Base-by-base conservation (phyloP, 2,329 filamentous ascomycete species). In the Alternaria solani region DNA sequence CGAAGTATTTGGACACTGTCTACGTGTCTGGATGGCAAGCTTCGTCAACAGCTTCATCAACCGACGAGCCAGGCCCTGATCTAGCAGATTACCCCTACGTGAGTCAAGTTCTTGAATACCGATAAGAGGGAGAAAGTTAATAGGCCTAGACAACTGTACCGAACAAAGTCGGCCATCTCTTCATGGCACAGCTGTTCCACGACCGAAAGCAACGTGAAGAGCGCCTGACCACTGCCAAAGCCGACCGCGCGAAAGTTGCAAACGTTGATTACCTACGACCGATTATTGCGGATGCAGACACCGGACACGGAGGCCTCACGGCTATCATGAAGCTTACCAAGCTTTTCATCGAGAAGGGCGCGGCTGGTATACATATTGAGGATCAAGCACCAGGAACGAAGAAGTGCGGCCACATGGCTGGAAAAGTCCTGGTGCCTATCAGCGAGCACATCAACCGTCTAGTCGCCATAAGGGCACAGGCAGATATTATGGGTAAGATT, bases 21-120 rank as follows among this genome's bases (percentile, higher is more conserved):
- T 99, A 99, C 80, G 95, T 99, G 64, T 98, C 95, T 55, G 95
- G 95, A 66, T 99, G 95, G 95, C 95, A 99, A 82, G 97, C 92
- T 67, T 98, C 94, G 2, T 97, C 94, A 25, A 99, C 95, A 7
- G 95, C 95, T 51, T 97, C 94, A 3, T 88, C 93, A 2, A 94
- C 94, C 7, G 93, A 99, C 73, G 95, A 99, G 84, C 95, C 95
- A 26, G 95, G 94, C 39, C 95, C 95, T 49, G 95, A 99, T 89
- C 87, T 99, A 80, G 95, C 95, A 66, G 95, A 99, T 80, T 99
- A 99, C 82, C 94, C 95, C 9, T 83, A 83, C 73, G 78, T 79
- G 66, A 65, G 76, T 55, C 5, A 20, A 25, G n/a, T 23, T 7
- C 12, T 38, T 25, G 0, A 8, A 12, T 55, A 28, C 51, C 18